Evolutionary conservation across 176 grass and related monocot species (phyloP).

Genomic region (Rhynchospora pubera): DNA sequence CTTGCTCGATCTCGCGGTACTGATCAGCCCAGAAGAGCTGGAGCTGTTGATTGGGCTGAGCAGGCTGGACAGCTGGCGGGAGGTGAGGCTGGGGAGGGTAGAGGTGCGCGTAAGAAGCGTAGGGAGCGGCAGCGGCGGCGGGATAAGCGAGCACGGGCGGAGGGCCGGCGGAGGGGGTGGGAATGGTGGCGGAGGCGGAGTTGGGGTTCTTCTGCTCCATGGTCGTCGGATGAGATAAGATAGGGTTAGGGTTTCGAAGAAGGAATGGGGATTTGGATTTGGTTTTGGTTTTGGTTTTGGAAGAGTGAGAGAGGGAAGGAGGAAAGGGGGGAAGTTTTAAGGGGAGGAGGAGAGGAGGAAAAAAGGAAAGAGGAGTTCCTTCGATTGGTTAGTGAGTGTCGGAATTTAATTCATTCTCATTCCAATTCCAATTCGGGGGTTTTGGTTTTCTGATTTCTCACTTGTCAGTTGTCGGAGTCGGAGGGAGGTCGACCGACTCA

Average conservation of each 20-base stretch:
- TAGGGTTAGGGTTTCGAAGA: constrained; percentile 42
- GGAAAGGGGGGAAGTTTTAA: not conserved
- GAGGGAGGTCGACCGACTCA: too few species aligned
- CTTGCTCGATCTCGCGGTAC: constrained; percentile 77
- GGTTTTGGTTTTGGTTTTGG: not conserved
- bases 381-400: constrained; percentile 11
- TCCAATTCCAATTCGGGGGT: too few species aligned
- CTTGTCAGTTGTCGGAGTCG: too few species aligned
- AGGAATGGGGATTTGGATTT: constrained; percentile 15
- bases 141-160: constrained; percentile 39
- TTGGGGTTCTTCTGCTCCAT: constrained; percentile 66
- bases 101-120: constrained; percentile 39
- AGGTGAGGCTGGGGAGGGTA: constrained; percentile 40
- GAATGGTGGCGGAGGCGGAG: constrained; percentile 36
- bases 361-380: not conserved
- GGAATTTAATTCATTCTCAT: not conserved
- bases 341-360: not conserved
- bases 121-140: constrained; percentile 20
- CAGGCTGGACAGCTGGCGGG: constrained; percentile 35
- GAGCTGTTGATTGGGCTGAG: constrained; percentile 60
- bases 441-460: too few species aligned
- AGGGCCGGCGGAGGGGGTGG: constrained; percentile 41
- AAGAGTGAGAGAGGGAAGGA: not conserved
- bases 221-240: constrained; percentile 23
- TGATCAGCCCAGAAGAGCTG: constrained; percentile 95